Base-by-base conservation (phyloP, 331 rosid species). In the Quercus lobata region DNA sequence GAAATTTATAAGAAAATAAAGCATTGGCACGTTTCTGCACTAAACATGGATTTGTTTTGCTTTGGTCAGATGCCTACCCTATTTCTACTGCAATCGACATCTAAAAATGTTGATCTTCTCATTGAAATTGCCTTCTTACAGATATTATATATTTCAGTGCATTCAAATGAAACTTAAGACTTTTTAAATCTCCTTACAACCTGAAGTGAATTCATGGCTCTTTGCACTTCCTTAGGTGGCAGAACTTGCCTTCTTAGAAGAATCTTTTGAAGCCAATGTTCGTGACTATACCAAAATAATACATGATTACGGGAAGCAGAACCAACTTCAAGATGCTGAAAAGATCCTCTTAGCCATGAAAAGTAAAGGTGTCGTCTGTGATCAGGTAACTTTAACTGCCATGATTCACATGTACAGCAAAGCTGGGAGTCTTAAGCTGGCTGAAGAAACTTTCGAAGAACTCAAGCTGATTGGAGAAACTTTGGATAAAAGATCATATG, bases 281-380 rank as follows among this genome's bases (percentile, higher is more conserved):
- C 92, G 96, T 41, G 99, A 93, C 86, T 95, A 89, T 60, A 95
- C 97, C 1, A 95, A 95, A 83, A 80, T 91, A 79, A 87, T 95
- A 75, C 97, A 91, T 86, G 70, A 71, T 72, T 89, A 89, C 69
- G 97, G 97, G 79, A 88, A 88, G 78, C 83, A 76, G 81, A 88
- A 78, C 85, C 92, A 10, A 76, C 83, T 89, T 18, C 79, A 88
- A 69, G 94, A 89, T 41, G 99, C 96, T 32, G 91, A 91, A 82
- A 86, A 74, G 60, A 83, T 85, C 74, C 89, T 95, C 25, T 74
- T 63, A 25, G 61, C 76, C 77, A 91, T 95, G 96, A 91, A 89
- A 82, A 81, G 81, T 79, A 90, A 82, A 71, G 97, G 92, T 27
- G 86, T 90, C 62, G 46, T 88, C 71, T 91, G 84, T 80, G 98